Evolutionary conservation across 2,329 filamentous ascomycete genomes (phyloP), one percentile per base, ranked within the genome.

Genomic region (Beauveria sp.): DNA sequence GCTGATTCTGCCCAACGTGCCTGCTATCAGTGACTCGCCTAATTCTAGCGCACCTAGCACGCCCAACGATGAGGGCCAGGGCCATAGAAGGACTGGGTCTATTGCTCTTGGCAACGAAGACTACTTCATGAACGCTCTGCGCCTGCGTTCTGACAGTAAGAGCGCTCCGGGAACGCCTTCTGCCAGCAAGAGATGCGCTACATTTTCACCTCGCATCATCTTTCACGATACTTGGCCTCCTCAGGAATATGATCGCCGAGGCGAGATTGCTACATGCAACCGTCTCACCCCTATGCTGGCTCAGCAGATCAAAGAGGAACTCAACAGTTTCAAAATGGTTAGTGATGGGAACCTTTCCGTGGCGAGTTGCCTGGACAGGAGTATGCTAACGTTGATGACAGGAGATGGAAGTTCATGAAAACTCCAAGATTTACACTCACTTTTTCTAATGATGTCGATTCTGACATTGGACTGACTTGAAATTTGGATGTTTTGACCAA

Each of bases 351-450:
- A 20, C 3, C 51, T 9, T 18, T 3, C 14, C 3, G 14, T 28
- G 38, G 3, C 31, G 1, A 16, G n/a, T 31, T 54, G 42, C 60
- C 58, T 61, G 66, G 64, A 42, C 1, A 4, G 2, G 16, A 20
- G 9, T 1, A 50, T 65, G 67, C 79, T 84, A 74, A 84, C 68
- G 45, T 20, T n/a, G 12, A 18, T 16, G 60, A 45, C 65, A 98
- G 95, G 95, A 99, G 80, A 99, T 99, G 95, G 95, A 98, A 81
- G 95, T 99, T 70, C 95, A 99, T 75, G 95, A 98, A 78, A 91
- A 89, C 74, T 98, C 95, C 67, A 99, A 98, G 80, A 93, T 97
- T 72, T 97, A 99, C 82, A 99, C 95, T 69, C 95, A 99, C 83
- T 99, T 99, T 84, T 98, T 99, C 83, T 99, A 85, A 93, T 77